Base-by-base conservation (phyloP, 495 filamentous ascomycete genomes). In the Aspergillus nanangensis region DNA sequence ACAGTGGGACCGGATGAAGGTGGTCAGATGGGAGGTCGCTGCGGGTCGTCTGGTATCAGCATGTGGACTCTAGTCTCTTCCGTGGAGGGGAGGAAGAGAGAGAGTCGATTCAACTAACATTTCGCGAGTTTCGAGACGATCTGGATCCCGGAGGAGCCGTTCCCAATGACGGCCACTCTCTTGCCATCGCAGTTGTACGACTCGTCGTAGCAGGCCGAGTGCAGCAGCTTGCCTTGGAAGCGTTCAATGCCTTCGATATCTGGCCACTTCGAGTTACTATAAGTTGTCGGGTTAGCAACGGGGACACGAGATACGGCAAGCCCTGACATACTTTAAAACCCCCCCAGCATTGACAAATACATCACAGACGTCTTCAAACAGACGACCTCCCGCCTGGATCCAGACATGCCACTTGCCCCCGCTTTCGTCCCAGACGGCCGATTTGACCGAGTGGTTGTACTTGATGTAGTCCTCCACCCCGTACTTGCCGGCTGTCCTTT, bases 291-390 rank as follows among this genome's bases (percentile, higher is more conserved):
- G 15, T 36, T 29, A 11, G 39, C 27, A 42, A 14, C 4, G 23
- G 21, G 46, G 7, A 11, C 11, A 11, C 25, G 5, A 7, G 25
- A 29, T 7, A 29, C 5, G 5, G 11, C 7, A 11, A 29, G 25
- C 5, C 5, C 5, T 5, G 5, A 11, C n/a, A 18, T 22, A 54
- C 47, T 79, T 78, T 44, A 81, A 62, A 1, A 63, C 56, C 10
- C 76, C 77, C 4, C 66, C 59, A 15, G 70, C 70, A 46, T 78
- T 64, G 47, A 81, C 58, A 18, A 80, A 63, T 35, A 77, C 65
- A 55, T 81, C 64, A 38, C 34, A 32, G n/a, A 40, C 38, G 18
- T 47, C 35, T 39, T 20, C 22, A 20, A 53, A 45, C 0, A 65
- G 58, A 10, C 55, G 69, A 8, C 29, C 31, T 35, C 78, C 58